Conservation (phyloP, 768 basidiomycete genomes). For the Tricholomella constricta region DNA sequence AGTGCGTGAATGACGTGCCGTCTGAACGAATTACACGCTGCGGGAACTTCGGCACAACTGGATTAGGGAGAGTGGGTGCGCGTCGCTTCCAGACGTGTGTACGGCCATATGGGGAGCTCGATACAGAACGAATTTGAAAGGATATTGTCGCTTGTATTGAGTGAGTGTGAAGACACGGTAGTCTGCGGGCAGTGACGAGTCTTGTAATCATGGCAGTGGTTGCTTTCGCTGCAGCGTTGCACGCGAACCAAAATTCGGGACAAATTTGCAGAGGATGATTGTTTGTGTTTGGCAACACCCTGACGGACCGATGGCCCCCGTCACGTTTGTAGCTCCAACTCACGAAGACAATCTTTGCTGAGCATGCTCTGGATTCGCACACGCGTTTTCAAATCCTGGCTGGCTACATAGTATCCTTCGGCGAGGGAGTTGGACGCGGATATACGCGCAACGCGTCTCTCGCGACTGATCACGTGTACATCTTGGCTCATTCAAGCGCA, state of each 20-base stretch:
- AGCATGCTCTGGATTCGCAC: too few species aligned
- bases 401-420: too few species aligned
- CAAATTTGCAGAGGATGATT: too few species aligned
- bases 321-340: too few species aligned
- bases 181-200: neutral
- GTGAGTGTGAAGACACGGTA: neutral
- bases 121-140: slow-evolving; percentile 43
- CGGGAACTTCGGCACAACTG: slow-evolving; percentile 83
- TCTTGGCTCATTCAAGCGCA: too few species aligned
- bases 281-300: neutral
- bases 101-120: slow-evolving; percentile 80
- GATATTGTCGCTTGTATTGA: neutral
- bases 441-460: too few species aligned
- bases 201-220: neutral
- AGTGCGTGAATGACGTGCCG: slow-evolving; percentile 85
- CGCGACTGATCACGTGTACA: too few species aligned
- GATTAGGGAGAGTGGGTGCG: slow-evolving; percentile 70
- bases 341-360: too few species aligned
- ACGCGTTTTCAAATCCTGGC: too few species aligned
- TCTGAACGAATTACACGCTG: slow-evolving; percentile 86
- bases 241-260: neutral
- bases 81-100: slow-evolving; percentile 82
- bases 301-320: neutral
- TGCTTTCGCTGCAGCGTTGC: neutral
- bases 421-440: too few species aligned